Percentiles rank a stretch among this genome's conserved stretches.
These are phyloP conservation scores for Curvularia spicifera DNA, from an alignment of 2,329 filamentous ascomycete species.

Conservation along the genomic window DNA sequence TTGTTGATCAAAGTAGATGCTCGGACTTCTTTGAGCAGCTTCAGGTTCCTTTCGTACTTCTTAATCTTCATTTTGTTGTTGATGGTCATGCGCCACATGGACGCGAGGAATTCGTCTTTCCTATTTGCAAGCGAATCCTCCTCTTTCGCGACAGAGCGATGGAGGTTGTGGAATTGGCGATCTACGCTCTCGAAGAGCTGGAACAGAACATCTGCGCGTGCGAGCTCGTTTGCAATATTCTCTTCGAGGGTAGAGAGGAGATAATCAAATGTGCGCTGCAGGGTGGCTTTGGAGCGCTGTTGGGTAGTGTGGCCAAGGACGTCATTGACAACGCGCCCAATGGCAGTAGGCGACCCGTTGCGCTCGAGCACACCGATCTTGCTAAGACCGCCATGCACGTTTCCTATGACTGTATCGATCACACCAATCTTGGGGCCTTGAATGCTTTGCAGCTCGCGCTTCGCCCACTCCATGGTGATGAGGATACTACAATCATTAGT, in stretches of 20 bases:
- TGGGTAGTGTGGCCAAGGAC: constrained; percentile 81
- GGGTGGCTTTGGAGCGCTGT: constrained; percentile 78
- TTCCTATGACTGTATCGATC: constrained; percentile 78
- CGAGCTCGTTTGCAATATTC: constrained; percentile 82
- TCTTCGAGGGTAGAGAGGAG: constrained; percentile 89
- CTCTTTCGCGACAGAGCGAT: constrained; percentile 83
- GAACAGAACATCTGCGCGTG: constrained; percentile 80
- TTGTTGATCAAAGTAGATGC: constrained; percentile 88
- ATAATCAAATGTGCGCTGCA: constrained; percentile 87
- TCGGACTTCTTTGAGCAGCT: constrained; percentile 77
- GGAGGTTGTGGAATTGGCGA: constrained; percentile 85
- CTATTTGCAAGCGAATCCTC: constrained; percentile 78
- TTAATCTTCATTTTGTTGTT: constrained; percentile 77
- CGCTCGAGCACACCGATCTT: constrained; percentile 57
- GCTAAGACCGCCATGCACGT: constrained; percentile 78
- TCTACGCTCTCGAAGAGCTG: constrained; percentile 92
- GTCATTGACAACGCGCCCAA: constrained; percentile 72
- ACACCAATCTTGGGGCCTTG: constrained; percentile 56
- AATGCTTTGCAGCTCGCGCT: constrained; percentile 73
- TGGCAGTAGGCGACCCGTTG: constrained; percentile 63
- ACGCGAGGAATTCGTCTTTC: constrained; percentile 80
- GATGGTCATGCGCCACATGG: constrained; percentile 84
- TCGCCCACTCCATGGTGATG: constrained; percentile 95
- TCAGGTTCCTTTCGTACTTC: constrained; percentile 91
- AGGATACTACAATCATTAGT: constrained; percentile 67